Conservation (phyloP, 768 basidiomycete species). For the Coprinopsis sp. region DNA sequence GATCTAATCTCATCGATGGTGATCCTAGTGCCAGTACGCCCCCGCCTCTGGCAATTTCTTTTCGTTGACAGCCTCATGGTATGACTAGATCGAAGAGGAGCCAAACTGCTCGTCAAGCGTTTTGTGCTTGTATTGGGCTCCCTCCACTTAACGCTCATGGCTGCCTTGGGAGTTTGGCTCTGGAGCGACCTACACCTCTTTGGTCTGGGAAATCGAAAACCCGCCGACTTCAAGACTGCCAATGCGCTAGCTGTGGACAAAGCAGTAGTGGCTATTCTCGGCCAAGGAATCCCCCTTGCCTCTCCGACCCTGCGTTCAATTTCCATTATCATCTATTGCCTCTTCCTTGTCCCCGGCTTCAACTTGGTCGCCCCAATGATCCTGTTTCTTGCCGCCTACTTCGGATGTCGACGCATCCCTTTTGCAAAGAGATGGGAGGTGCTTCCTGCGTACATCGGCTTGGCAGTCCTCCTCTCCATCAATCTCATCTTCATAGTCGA, state of each 20-base stretch:
- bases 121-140: too few relatives aligned
- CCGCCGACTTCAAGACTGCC: neutral
- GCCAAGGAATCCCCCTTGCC: neutral
- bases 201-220: too few relatives aligned
- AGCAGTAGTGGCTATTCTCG: slow-evolving; percentile 1
- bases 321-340: slow-evolving; percentile 1
- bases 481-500: slow-evolving; percentile 4
- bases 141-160: slow-evolving; percentile 10
- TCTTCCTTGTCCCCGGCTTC: neutral
- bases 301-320: neutral
- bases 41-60: too few relatives aligned
- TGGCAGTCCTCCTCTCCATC: slow-evolving; percentile 2
- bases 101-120: too few relatives aligned
- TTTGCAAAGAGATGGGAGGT: neutral
- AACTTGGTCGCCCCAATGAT: slow-evolving; percentile 2
- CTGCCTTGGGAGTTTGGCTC: slow-evolving; percentile 11
- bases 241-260: neutral
- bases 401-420: neutral
- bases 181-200: slow-evolving; percentile 7
- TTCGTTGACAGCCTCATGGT: too few relatives aligned
- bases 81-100: neutral
- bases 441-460: neutral
- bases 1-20: too few relatives aligned
- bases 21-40: too few relatives aligned
- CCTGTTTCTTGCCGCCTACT: neutral